Conservation (phyloP, 2,329 filamentous ascomycete genomes). For the Botrytis deweyae region DNA sequence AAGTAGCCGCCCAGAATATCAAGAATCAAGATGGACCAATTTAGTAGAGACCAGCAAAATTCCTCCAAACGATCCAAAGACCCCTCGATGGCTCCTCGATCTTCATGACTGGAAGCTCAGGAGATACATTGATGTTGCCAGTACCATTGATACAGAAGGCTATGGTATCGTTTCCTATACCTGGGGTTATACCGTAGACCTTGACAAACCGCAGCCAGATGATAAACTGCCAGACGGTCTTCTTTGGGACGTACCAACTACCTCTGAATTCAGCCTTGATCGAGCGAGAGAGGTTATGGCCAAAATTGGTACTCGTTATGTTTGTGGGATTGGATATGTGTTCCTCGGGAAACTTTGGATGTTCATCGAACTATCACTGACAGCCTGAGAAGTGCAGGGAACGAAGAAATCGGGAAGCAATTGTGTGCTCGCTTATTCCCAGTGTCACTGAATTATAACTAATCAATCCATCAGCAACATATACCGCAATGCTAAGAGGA, state of each 20-base stretch:
- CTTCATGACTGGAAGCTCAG: neutral
- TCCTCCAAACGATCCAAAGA: neutral
- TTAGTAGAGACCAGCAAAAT: neutral
- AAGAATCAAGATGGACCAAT: too few species aligned
- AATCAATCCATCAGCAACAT: neutral
- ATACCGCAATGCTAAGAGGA: neutral
- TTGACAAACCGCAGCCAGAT: neutral
- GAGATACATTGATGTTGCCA: neutral
- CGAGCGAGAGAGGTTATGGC: neutral
- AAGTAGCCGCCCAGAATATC: too few species aligned
- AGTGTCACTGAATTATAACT: neutral
- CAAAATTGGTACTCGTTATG: neutral
- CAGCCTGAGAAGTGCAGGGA: neutral
- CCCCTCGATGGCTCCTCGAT: neutral
- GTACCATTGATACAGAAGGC: neutral
- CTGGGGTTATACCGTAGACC: neutral
- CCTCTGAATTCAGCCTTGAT: neutral
- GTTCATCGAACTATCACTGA: neutral
- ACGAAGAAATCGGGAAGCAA: conserved; percentile 1
- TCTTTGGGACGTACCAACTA: neutral
- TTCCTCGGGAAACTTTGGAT: neutral
- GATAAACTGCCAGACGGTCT: neutral
- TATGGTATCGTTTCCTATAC: neutral
- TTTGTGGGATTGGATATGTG: conserved; percentile 7
- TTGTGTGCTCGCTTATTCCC: neutral